Conservation (phyloP, 768 basidiomycete species). For the Clavaria fumosa region DNA sequence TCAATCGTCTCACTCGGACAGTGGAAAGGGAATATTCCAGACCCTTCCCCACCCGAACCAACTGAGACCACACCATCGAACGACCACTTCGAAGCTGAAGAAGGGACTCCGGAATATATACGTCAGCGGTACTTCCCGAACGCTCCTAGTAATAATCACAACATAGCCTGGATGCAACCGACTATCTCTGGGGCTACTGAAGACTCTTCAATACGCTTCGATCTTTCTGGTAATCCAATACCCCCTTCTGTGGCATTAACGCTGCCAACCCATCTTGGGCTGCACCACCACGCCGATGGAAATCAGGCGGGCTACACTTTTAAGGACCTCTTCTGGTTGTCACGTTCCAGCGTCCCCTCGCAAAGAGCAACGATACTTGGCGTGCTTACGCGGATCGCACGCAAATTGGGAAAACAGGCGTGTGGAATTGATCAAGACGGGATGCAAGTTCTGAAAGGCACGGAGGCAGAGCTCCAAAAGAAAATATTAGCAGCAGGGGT, state of each 20-base stretch:
- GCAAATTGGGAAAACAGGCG: conserved; percentile 18
- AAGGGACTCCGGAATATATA: conserved; percentile 73
- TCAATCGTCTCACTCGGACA: conserved; percentile 25
- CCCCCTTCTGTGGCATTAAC: conserved; percentile 32
- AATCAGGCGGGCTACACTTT: conserved; percentile 76
- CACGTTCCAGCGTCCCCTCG: conserved; percentile 66
- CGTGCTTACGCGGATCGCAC: conserved; percentile 45
- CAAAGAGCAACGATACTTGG: conserved; percentile 76
- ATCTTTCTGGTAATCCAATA: conserved; percentile 61
- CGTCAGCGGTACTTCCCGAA: conserved; percentile 71
- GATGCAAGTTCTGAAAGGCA: conserved; percentile 22
- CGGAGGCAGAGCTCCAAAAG: conserved; percentile 36
- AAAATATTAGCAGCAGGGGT: conserved; percentile 52
- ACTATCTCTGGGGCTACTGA: conserved; percentile 15
- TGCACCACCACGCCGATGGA: conserved; percentile 83
- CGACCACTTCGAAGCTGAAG: conserved; percentile 27
- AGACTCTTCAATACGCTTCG: conserved; percentile 47
- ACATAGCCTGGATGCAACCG: conserved; percentile 63
- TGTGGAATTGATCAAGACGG: conserved; percentile 21
- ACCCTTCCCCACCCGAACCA: not conserved
- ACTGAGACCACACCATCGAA: not conserved
- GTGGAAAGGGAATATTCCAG: not conserved
- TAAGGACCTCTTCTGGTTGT: conserved; percentile 68
- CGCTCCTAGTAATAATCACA: conserved; percentile 51
- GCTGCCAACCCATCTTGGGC: conserved; percentile 71